Evolutionary conservation across 208 protist genomes (phyloP).

Genomic region (Sergeia podlipaevii): DNA sequence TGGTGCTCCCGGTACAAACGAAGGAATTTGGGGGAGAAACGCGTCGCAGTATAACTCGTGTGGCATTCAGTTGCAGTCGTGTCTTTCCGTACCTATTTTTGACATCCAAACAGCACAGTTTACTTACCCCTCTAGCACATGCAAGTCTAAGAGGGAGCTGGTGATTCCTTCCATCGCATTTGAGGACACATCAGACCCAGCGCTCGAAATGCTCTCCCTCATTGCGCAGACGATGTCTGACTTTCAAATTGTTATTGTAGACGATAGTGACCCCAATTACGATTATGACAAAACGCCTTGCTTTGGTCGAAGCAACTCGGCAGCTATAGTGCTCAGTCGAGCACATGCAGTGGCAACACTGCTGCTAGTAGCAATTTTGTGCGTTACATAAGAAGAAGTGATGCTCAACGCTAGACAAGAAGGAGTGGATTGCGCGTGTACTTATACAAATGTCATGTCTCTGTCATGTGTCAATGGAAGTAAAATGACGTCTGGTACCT

Average conservation of each 20-base stretch:
- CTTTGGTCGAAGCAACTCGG: slow-evolving; percentile 20
- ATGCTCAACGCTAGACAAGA: too few species aligned
- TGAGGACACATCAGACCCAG: slow-evolving; percentile 15
- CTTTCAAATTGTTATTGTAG: slow-evolving; percentile 43
- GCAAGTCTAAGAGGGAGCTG: slow-evolving; percentile 13
- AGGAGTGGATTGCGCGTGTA: too few species aligned
- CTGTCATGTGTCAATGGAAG: too few species aligned
- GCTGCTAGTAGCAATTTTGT: too few species aligned
- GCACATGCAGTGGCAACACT: too few species aligned
- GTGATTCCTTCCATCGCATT: slow-evolving; percentile 32
- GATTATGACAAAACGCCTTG: slow-evolving; percentile 32
- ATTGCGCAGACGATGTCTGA: slow-evolving; percentile 32
- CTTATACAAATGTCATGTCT: too few species aligned
- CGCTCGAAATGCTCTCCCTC: slow-evolving; percentile 17
- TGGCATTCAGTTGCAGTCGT: slow-evolving; percentile 29
- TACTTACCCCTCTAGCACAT: background rate
- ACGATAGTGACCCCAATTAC: slow-evolving; percentile 33
- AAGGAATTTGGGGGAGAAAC: slow-evolving; percentile 30
- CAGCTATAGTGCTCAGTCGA: too few species aligned
- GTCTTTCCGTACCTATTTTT: slow-evolving; percentile 28
- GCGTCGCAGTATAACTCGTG: slow-evolving; percentile 34
- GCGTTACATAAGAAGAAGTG: too few species aligned
- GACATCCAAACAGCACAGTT: slow-evolving; percentile 19
- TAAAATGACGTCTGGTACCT: too few species aligned
- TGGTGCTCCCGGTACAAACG: slow-evolving; percentile 8